Evolutionary conservation across 108 stramenopile genomes (phyloP), one percentile per base, ranked within the genome.

Genomic region (Discostella pseudostelligera): DNA sequence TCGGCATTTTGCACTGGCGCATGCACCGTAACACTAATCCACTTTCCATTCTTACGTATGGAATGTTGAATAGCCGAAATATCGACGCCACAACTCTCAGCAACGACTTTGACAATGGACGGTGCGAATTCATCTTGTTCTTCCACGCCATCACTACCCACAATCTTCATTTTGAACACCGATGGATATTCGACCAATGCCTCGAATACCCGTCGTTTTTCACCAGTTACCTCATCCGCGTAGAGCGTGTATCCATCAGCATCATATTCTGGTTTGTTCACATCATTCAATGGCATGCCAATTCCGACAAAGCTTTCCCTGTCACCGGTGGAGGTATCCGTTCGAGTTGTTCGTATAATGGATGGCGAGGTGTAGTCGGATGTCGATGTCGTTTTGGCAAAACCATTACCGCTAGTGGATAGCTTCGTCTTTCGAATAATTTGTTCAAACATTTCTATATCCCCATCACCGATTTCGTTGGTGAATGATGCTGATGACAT

Each of bases 101-200:
- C 91, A 21, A 95, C 90, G 11, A 90, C 35, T 8, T 83, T 62
- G 12, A 91, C 83, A 46, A 95, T 91, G 51, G 90, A 88, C 13
- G 62, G 58, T 17, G 81, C 83, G 74, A 95, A 95, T 32, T 32
- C 32, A 4, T 32, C 32, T 32, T 32, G 4, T 32, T 32, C 32
- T 32, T 32, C 32, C 5, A 66, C 85, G 24, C 69, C 76, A 47
- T 77, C 76, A 29, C 69, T 40, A 12, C 94, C 94, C 14, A 95
- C 84, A 70, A 95, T 91, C 62, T 95, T 95, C 80, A 95, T 72
- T 24, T 83, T 88, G 59, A 93, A 93, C 21, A 75, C 60, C n/a
- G 79, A 89, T 4, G 94, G 94, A 69, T 93, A 95, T n/a, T 88
- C 83, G 1, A 95, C 85, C n/a, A 95, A 74, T 4, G 89, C 89